These are phyloP conservation scores for Lipomyces spencermartinsiae DNA, from an alignment of 805 yeast genomes.

Conservation along the genomic window DNA sequence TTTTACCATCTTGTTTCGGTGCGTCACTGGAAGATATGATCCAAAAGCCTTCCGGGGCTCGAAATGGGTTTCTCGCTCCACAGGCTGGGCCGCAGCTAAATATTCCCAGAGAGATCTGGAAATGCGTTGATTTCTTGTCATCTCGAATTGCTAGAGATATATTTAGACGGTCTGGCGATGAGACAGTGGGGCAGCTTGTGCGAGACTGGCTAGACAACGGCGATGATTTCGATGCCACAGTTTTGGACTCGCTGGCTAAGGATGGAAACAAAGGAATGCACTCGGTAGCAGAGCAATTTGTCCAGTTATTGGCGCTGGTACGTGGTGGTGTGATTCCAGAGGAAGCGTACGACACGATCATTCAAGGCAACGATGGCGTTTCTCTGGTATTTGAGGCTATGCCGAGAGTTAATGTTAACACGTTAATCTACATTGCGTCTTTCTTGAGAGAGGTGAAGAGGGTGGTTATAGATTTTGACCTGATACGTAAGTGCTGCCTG, in stretches of 20 bases:
- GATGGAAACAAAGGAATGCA: conserved; percentile 50
- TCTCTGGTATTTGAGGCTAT: conserved; percentile 49
- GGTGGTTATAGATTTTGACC: conserved; percentile 40
- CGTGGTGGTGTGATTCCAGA: conserved; percentile 53
- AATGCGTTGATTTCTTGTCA: conserved; percentile 48
- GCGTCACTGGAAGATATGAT: conserved; percentile 40
- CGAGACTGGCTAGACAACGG: conserved; percentile 48
- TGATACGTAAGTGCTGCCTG: conserved; percentile 15
- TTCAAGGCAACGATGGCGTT: conserved; percentile 44
- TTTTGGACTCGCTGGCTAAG: conserved; percentile 34
- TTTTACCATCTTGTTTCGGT: conserved; percentile 47
- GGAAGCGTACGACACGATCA: conserved; percentile 41
- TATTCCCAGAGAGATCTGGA: conserved; percentile 47
- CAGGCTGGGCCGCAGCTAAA: conserved; percentile 28
- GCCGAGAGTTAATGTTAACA: conserved; percentile 53
- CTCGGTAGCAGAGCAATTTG: conserved; percentile 48
- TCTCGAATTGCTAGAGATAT: conserved; percentile 38
- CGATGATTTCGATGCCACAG: conserved; percentile 44
- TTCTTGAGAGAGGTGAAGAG: conserved; percentile 49
- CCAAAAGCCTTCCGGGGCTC: conserved; percentile 26
- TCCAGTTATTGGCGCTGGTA: conserved; percentile 45
- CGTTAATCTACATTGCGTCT: conserved; percentile 50
- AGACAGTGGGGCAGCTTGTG: conserved; percentile 41
- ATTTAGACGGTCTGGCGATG: conserved; percentile 36
- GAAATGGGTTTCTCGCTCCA: conserved; percentile 18